Evolutionary conservation across 1,284 basidiomycete genomes (phyloP), one percentile per base, ranked within the genome.

Genomic region (Gomphus bonarii): DNA sequence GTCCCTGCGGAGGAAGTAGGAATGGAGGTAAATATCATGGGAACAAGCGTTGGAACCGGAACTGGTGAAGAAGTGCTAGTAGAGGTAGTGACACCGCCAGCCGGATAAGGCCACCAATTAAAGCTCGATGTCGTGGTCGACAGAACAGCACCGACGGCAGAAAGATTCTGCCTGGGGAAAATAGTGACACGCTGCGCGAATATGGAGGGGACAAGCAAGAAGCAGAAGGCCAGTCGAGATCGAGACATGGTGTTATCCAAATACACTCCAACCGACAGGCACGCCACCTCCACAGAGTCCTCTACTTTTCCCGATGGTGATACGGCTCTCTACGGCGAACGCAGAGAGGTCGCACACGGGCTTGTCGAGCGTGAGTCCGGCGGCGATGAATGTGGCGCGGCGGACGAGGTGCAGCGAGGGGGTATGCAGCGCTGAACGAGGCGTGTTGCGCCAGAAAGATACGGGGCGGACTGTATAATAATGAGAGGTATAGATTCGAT

Each of bases 401-500:
- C 85, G 81, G 44, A 88, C 75, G 58, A 84, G 76, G 65, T 85
- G 80, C 0, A 78, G 78, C 0, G 82, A 77, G 0, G 84, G 84
- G 8, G 85, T 85, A 63, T 84, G 76, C 1, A 87, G 80, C 18
- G 82, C 84, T 20, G 82, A 85, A 11, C 80, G 77, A 43, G 70
- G 75, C 3, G 80, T 84, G 60, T 78, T 80, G 33, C 83, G 73
- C 85, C 84, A 87, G 66, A 87, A 87, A 0, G 85, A 83, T 2
- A 79, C 85, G 0, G 85, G 84, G 30, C 85, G 82, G 53, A 77
- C 78, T 80, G 57, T n/a, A n/a, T n/a, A n/a, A n/a, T n/a, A n/a
- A n/a, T n/a, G n/a, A n/a, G n/a, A n/a, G n/a, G 22, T 38, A 52
- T 47, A n/a, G 30, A 51, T 33, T 20, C 33, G n/a, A 54, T 47